phyloP scores from a whole-genome alignment of 495 filamentous ascomycete genomes.

The Astrocystis sublimbata region DNA sequence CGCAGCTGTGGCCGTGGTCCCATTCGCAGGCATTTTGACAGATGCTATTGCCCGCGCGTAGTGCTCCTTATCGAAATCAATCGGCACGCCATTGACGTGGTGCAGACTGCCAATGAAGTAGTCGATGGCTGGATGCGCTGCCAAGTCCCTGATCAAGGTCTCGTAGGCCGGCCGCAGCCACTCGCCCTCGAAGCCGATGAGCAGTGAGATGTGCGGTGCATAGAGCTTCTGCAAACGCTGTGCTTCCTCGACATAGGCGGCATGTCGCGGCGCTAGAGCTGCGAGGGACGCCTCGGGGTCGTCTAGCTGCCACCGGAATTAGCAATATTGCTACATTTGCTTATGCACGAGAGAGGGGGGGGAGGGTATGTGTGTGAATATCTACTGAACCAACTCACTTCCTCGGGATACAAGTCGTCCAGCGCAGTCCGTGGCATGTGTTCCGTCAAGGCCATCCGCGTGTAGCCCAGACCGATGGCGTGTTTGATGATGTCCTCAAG shows the following conservation, averaged over 20 bases:
- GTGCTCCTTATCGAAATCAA: constrained; percentile 74
- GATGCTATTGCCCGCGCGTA: constrained; percentile 59
- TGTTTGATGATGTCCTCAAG: constrained; percentile 80
- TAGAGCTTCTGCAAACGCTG: constrained; percentile 69
- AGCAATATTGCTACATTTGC: neutral
- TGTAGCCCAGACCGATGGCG: constrained; percentile 77
- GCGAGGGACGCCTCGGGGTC: constrained; percentile 41
- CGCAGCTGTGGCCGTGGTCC: neutral
- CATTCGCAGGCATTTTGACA: neutral
- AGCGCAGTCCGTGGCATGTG: constrained; percentile 81
- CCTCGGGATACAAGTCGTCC: constrained; percentile 88
- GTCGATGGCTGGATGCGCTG: constrained; percentile 66
- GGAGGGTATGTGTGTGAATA: neutral
- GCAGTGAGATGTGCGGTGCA: constrained; percentile 67
- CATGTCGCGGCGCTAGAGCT: constrained; percentile 57
- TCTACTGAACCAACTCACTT: constrained; percentile 53
- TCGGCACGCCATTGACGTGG: constrained; percentile 81
- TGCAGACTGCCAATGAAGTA: constrained; percentile 91
- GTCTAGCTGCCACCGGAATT: constrained; percentile 30
- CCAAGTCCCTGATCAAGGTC: constrained; percentile 57
- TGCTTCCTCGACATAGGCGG: constrained; percentile 71
- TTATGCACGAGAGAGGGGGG: constrained; percentile 13
- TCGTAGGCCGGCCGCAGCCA: constrained; percentile 76
- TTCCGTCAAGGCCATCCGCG: constrained; percentile 87
- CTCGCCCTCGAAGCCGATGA: constrained; percentile 91